phyloP scores from a whole-genome alignment of 768 basidiomycete genomes.

The Lanmaoa pseudosensibilis region DNA sequence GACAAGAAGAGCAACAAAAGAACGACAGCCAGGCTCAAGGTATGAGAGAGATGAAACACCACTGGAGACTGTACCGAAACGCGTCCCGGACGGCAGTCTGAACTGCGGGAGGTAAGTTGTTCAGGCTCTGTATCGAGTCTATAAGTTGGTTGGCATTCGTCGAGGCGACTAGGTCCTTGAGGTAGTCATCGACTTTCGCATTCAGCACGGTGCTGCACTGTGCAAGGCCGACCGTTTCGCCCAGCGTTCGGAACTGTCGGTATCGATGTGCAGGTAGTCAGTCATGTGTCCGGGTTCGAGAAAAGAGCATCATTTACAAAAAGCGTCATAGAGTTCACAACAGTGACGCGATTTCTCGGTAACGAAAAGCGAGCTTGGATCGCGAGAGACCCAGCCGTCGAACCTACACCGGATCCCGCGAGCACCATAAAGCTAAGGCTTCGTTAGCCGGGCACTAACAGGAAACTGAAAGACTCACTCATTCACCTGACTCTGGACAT shows the following conservation, averaged over 20 bases:
- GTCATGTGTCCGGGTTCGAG: background rate
- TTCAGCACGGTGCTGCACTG: background rate
- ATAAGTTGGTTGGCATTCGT: background rate
- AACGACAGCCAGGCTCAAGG: conserved; percentile 40
- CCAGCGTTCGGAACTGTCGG: background rate
- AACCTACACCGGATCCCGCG: background rate
- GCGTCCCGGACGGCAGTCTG: background rate
- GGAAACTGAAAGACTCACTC: background rate
- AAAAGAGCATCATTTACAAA: background rate
- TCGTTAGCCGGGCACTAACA: too few relatives aligned
- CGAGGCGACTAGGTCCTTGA: background rate
- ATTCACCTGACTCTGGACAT: background rate
- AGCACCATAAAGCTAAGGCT: background rate
- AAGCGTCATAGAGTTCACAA: background rate
- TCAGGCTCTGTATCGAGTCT: background rate
- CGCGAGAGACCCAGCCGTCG: background rate
- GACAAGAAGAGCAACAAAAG: conserved; percentile 6
- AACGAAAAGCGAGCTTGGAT: background rate
- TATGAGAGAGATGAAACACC: conserved; percentile 39
- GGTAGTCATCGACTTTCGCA: background rate
- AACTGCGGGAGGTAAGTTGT: background rate
- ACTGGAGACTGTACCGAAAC: background rate
- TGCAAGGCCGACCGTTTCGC: background rate
- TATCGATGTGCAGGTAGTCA: background rate
- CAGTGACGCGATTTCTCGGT: background rate